phyloP scores from a whole-genome alignment of 2,329 filamentous ascomycete species.

The Xylariales sp. region DNA sequence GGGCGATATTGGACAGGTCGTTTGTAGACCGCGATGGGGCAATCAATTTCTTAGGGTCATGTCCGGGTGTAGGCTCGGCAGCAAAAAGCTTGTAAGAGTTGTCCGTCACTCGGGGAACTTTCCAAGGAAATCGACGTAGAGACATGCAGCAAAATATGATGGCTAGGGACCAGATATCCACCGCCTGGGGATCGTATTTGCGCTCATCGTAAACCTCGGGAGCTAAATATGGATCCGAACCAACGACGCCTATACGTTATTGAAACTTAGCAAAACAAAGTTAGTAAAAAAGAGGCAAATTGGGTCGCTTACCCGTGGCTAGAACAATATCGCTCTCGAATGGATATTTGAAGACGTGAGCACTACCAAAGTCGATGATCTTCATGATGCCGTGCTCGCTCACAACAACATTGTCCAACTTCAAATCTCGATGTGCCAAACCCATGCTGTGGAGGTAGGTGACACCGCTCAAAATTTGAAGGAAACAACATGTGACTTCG shows the following conservation, averaged over 20 bases:
- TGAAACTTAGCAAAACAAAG: constrained; percentile 1
- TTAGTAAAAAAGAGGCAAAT: not conserved
- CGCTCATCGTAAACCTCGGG: constrained; percentile 93
- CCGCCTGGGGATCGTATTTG: constrained; percentile 89
- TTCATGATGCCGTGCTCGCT: constrained; percentile 98
- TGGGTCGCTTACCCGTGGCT: constrained; percentile 64
- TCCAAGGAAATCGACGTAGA: constrained; percentile 92
- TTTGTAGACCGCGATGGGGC: constrained; percentile 39
- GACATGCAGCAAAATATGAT: constrained; percentile 99
- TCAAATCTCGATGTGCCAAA: constrained; percentile 88
- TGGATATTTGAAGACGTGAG: constrained; percentile 94
- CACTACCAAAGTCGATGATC: constrained; percentile 97
- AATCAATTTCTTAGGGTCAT: constrained; percentile 52
- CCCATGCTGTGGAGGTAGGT: constrained; percentile 95
- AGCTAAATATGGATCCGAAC: constrained; percentile 91
- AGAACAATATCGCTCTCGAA: constrained; percentile 86
- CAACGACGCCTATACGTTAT: constrained; percentile 52
- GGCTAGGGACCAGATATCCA: constrained; percentile 96
- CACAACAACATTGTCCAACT: constrained; percentile 96
- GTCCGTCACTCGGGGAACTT: constrained; percentile 84
- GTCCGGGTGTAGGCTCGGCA: constrained; percentile 73
- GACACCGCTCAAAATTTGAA: constrained; percentile 93
- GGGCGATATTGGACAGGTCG: constrained; percentile 34
- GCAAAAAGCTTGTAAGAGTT: constrained; percentile 95
- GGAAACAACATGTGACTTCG: constrained; percentile 84